Percentiles rank a stretch among this genome's conserved stretches.
Evolutionary conservation across 306 rosid species (phyloP).

Genomic region (Malus orientalis): DNA sequence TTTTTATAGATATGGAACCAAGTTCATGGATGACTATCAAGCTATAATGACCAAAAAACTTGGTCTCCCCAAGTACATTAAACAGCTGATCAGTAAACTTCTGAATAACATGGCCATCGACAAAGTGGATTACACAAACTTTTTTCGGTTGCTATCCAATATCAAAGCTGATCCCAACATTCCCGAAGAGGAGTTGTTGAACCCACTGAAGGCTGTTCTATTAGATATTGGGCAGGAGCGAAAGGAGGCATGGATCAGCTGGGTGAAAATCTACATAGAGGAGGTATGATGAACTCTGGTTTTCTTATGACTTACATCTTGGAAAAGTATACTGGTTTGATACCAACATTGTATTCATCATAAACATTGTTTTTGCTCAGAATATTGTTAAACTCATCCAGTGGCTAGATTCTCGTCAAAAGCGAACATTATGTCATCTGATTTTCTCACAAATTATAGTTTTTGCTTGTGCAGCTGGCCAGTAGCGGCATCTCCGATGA

Average conservation of each 20-base stretch:
- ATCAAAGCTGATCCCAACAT: conserved; percentile 72
- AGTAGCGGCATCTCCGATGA: conserved; percentile 66
- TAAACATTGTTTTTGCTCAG: neutral
- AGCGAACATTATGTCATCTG: neutral
- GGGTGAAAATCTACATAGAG: conserved; percentile 71
- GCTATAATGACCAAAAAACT: conserved; percentile 90
- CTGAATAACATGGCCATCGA: conserved; percentile 93
- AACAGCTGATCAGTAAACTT: conserved; percentile 81
- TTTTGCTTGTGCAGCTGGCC: conserved; percentile 55
- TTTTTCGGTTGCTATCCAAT: conserved; percentile 76
- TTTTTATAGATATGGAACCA: conserved; percentile 69
- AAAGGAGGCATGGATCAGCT: conserved; percentile 85
- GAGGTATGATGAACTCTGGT: conserved; percentile 46
- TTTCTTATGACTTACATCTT: neutral
- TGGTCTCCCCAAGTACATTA: conserved; percentile 87
- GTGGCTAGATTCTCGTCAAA: neutral
- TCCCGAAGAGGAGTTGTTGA: conserved; percentile 59
- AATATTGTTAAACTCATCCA: neutral
- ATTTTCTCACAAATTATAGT: neutral
- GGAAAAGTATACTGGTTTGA: neutral
- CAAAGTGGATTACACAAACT: conserved; percentile 95
- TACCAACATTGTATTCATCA: neutral
- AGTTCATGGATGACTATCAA: conserved; percentile 96
- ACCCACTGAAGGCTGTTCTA: conserved; percentile 75
- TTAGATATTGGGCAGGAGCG: conserved; percentile 97